Conservation (phyloP, 306 rosid species). For the Castanopsis chinensis region DNA sequence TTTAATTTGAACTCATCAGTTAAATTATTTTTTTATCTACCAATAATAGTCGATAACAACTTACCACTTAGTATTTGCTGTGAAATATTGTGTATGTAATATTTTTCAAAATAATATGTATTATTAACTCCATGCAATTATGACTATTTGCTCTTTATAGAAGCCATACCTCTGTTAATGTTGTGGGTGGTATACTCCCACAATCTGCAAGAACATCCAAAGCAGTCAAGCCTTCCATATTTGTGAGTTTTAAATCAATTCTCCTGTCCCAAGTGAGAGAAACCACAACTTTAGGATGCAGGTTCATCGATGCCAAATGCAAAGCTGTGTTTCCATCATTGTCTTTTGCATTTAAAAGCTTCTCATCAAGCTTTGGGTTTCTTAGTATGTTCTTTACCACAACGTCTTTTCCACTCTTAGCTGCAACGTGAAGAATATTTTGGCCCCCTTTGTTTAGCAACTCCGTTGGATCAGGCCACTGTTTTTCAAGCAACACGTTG, state of each 20-base stretch:
- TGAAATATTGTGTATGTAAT: too few species aligned
- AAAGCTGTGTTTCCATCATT: slow-evolving; percentile 20
- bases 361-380: not conserved
- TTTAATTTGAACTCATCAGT: too few species aligned
- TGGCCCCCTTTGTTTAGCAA: not conserved
- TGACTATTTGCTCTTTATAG: too few species aligned
- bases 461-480: not conserved
- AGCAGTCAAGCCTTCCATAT: not conserved
- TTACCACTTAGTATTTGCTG: too few species aligned
- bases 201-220: not conserved
- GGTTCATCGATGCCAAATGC: slow-evolving; percentile 21
- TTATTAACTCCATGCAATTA: too few species aligned
- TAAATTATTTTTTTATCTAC: too few species aligned
- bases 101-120: too few species aligned
- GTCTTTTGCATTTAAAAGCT: slow-evolving; percentile 10
- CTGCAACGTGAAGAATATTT: slow-evolving; percentile 11
- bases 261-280: not conserved
- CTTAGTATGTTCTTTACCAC: not conserved
- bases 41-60: too few species aligned
- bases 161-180: too few species aligned
- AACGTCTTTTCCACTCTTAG: not conserved
- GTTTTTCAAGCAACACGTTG: not conserved
- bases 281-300: not conserved
- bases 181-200: too few species aligned
- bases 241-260: not conserved